phyloP scores from a whole-genome alignment of 1,284 basidiomycete genomes.

The Meira miltonrushii region DNA sequence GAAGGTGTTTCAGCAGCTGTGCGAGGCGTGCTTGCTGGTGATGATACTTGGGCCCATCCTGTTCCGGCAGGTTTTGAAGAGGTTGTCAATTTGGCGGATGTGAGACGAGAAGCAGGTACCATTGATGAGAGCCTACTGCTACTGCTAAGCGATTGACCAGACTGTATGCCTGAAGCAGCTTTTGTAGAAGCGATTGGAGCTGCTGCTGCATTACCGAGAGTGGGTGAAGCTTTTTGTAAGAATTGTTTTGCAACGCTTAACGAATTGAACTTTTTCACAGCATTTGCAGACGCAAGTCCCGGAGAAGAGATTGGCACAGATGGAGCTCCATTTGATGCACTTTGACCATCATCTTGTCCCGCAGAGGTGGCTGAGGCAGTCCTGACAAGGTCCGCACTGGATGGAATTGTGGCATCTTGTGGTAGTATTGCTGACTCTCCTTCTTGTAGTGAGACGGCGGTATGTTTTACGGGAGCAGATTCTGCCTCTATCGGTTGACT shows the following conservation, averaged over 20 bases:
- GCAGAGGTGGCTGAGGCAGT: too few relatives aligned
- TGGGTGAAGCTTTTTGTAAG: slow-evolving; percentile 42
- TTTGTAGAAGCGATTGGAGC: not conserved
- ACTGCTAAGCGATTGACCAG: too few relatives aligned
- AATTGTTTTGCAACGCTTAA: slow-evolving; percentile 50
- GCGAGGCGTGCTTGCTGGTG: not conserved
- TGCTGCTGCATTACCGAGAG: slow-evolving; percentile 13
- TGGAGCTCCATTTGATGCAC: too few relatives aligned
- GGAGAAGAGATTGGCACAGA: not conserved
- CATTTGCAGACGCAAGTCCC: not conserved
- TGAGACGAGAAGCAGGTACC: slow-evolving; percentile 13
- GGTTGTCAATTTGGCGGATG: slow-evolving; percentile 14
- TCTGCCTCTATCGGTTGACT: too few relatives aligned
- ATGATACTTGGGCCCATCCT: slow-evolving; percentile 7
- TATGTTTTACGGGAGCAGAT: too few relatives aligned
- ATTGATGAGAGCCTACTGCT: slow-evolving; percentile 1
- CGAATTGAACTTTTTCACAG: slow-evolving; percentile 42
- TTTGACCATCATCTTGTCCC: too few relatives aligned
- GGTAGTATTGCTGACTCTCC: too few relatives aligned
- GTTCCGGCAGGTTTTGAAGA: slow-evolving; percentile 1
- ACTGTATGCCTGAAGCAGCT: too few relatives aligned
- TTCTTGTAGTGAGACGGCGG: too few relatives aligned
- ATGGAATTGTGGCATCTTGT: too few relatives aligned
- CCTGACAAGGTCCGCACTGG: too few relatives aligned
- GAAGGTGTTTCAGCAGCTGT: not conserved